Base-by-base conservation (phyloP, 208 protist species). In the Leptomonas pyrrhocoris region DNA sequence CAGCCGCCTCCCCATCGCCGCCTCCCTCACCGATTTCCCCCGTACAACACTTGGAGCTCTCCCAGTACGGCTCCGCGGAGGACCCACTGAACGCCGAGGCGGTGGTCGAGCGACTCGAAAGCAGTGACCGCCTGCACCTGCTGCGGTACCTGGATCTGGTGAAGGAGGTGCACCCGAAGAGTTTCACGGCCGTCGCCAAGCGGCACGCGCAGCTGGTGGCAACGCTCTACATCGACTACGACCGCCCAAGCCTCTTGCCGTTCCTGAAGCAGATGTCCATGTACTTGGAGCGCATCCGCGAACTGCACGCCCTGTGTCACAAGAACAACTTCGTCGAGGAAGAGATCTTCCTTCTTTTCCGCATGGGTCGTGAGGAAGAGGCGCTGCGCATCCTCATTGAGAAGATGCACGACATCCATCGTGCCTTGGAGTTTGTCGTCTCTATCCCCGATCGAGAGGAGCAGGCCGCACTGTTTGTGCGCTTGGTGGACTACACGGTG, bases 291-390 rank as follows among this genome's bases (percentile, higher is more conserved):
- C 77, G 74, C 18, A 80, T 89, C 21, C 83, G 84, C 36, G 90
- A 90, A 43, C 76, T 93, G 59, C 86, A 90, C 56, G 84, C 78
- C 23, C 65, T 95, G 28, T 95, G 90, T 68, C 70, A 74, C 63
- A 86, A 88, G 56, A 66, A 86, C 43, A 69, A 85, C 42, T 68
- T 88, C 31, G 58, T 85, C 25, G 90, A 95, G 45, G 87, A 85
- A 53, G 79, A 83, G 61, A 77, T 89, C n/a, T 91, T 93, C 62
- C 55, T 95, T 4, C 64, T 93, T 25, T 74, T 80, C 34, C 80
- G 86, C 46, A 89, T 95, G 77, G 90, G 90, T 15, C 82, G 81
- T 55, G 86, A 93, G 69, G 85, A 92, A 53, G 88, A 95, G 73
- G 87, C 85, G 21, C 68, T 95, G 49, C 76, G 74, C 34, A 72